These are phyloP conservation scores for Phialophora tarda DNA, from an alignment of 2,329 filamentous ascomycete genomes.

Conservation along the genomic window DNA sequence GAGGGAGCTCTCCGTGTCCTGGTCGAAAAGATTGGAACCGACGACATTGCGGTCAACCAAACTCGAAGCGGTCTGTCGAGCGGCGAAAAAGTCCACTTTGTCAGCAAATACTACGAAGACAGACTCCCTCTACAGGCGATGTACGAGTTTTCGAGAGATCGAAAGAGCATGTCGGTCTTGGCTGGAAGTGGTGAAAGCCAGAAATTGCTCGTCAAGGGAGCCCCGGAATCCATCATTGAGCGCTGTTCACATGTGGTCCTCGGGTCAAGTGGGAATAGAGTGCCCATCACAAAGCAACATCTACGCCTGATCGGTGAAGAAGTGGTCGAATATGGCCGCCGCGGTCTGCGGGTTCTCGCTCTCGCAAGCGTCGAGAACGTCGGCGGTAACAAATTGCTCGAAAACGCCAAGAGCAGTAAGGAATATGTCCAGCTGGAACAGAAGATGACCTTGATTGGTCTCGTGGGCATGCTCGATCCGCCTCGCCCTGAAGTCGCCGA, in stretches of 20 bases:
- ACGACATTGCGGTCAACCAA: constrained; percentile 66
- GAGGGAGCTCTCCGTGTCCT: constrained; percentile 90
- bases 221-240: constrained; percentile 91
- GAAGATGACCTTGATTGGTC: constrained; percentile 89
- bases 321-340: constrained; percentile 87
- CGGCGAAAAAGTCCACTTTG: constrained; percentile 73
- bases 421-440: constrained; percentile 90
- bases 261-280: constrained; percentile 77
- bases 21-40: constrained; percentile 91
- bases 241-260: constrained; percentile 83
- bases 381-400: constrained; percentile 69
- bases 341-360: constrained; percentile 91
- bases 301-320: constrained; percentile 74
- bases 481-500: constrained; percentile 87
- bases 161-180: constrained; percentile 99
- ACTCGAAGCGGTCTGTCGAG: constrained; percentile 55
- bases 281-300: constrained; percentile 72
- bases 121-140: constrained; percentile 77
- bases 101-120: constrained; percentile 83
- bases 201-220: constrained; percentile 92
- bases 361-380: constrained; percentile 83
- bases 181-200: constrained; percentile 72
- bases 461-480: constrained; percentile 96
- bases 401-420: constrained; percentile 76
- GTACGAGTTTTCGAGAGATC: constrained; percentile 95